A percentile compares a stretch with the other conserved stretches of the same genome.
Evolutionary conservation across 1,139 yeast genomes (phyloP).

Genomic region (Hansenula lynferdii): DNA sequence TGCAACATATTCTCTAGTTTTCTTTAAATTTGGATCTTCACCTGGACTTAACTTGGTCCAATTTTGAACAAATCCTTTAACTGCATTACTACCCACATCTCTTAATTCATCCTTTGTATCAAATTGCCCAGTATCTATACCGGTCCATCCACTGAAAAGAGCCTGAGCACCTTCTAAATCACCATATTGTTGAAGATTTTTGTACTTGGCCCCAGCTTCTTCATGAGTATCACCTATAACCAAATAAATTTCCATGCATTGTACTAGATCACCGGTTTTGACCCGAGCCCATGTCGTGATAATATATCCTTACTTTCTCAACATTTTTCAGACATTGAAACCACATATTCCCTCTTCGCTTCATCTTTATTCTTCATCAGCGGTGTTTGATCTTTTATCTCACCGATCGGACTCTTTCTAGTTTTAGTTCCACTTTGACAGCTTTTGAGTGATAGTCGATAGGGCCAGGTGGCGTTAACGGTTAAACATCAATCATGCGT

Average conservation of each 20-base stretch:
- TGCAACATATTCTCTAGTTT: slow-evolving; percentile 22
- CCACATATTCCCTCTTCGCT: too few relatives aligned
- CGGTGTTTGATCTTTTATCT: too few relatives aligned
- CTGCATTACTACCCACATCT: slow-evolving; percentile 24
- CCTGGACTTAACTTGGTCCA: slow-evolving; percentile 24
- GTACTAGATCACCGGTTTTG: slow-evolving; percentile 20
- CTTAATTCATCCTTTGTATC: slow-evolving; percentile 27
- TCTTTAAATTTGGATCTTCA: slow-evolving; percentile 14
- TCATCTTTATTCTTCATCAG: too few relatives aligned
- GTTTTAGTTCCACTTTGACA: too few relatives aligned
- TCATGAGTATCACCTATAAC: slow-evolving; percentile 26
- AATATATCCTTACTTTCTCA: too few relatives aligned
- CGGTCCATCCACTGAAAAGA: slow-evolving; percentile 29
- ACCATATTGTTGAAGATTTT: slow-evolving; percentile 19
- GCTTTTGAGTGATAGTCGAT: too few relatives aligned
- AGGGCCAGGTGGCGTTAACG: too few relatives aligned
- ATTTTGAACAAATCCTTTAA: slow-evolving; percentile 20
- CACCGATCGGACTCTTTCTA: too few relatives aligned
- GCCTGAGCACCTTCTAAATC: slow-evolving; percentile 27
- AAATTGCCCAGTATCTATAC: slow-evolving; percentile 24
- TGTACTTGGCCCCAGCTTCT: slow-evolving; percentile 23
- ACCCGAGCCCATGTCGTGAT: slow-evolving; percentile 21
- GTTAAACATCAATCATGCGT: too few relatives aligned
- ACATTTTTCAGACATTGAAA: too few relatives aligned
- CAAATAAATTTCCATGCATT: slow-evolving; percentile 21